Evolutionary conservation across 352 stramenopile genomes (phyloP), one percentile per base, ranked within the genome.

Genomic region (Plasmopara halstedii): DNA sequence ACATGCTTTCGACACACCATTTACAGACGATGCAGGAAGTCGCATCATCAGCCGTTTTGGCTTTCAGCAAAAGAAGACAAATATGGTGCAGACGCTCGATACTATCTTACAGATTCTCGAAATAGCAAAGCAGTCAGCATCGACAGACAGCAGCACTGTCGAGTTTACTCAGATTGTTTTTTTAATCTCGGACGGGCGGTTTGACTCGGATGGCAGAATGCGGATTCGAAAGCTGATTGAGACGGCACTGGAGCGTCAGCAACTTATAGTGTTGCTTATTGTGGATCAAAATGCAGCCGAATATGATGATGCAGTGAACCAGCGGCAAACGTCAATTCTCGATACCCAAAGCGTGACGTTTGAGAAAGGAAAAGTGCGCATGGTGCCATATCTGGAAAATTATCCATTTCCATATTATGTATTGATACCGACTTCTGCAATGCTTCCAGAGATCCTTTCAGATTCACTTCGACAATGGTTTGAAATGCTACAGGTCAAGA

Each of bases 341-440:
- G 92, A 99, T 48, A 99, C 97, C 53, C 97, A 99, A 73, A 95
- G 96, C 48, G 95, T 99, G 21, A 91, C 82, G 32, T 99, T 99
- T 65, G 68, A 81, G 37, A 96, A 97, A 41, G 95, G 95, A 33
- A 98, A 97, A 53, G 86, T 98, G 38, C 78, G 92, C 50, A 95
- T 99, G 62, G 97, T 92, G 42, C 75, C 86, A 18, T 99, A 99
- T 74, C 85, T 99, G 25, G 97, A 99, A 52, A 97, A 98, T 70
- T 99, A 99, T 61, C 97, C 97, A 31, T 99, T 99, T 74, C 96
- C 97, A 39, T 99, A 99, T 71, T 99, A 99, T 62, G 87, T 99
- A 42, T 67, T 99, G 32, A 68, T 99, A 17, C 85, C 93, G 4
- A 93, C 98, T 46, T 95, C 98, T 32, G 65, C 83, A 20, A 71